A percentile compares a stretch with the other conserved stretches of the same genome.
Evolutionary conservation across 2,329 filamentous ascomycete genomes (phyloP).

Genomic region (Trichophyton mentagrophytes): DNA sequence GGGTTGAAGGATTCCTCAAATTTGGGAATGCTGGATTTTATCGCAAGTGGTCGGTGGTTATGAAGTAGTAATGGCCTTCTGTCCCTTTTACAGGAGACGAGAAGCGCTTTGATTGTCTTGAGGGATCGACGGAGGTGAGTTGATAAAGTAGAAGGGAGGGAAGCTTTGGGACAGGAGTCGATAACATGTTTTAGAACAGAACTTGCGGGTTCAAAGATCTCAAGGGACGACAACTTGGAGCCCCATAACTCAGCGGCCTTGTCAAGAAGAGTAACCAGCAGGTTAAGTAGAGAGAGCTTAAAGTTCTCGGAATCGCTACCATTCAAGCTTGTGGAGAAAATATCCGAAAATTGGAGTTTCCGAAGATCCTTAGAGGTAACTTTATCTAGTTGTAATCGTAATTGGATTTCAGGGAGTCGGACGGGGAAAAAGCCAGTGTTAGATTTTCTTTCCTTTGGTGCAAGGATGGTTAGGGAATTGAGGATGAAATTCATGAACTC

Average conservation of each 20-base stretch:
- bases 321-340: slow-evolving; percentile 23
- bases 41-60: slow-evolving; percentile 74
- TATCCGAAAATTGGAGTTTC: slow-evolving; percentile 49
- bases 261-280: slow-evolving; percentile 53
- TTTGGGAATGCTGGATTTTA: slow-evolving; percentile 79
- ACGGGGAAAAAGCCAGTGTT: slow-evolving; percentile 48
- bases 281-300: slow-evolving; percentile 49
- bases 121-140: slow-evolving; percentile 22
- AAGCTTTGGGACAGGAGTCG: slow-evolving; percentile 31
- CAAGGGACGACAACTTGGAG: slow-evolving; percentile 58
- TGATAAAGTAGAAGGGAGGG: slow-evolving; percentile 32
- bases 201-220: slow-evolving; percentile 59
- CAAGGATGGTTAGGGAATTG: slow-evolving; percentile 57
- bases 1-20: slow-evolving; percentile 95
- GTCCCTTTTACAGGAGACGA: slow-evolving; percentile 49
- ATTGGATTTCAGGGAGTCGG: slow-evolving; percentile 39
- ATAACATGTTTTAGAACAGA: slow-evolving; percentile 50
- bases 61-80: slow-evolving; percentile 78
- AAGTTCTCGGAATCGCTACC: slow-evolving; percentile 26
- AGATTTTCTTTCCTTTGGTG: slow-evolving; percentile 41
- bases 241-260: slow-evolving; percentile 61
- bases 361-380: slow-evolving; percentile 30
- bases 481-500: slow-evolving; percentile 73
- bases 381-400: slow-evolving; percentile 21
- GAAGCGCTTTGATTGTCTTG: slow-evolving; percentile 27